A percentile compares a stretch with the other conserved stretches of the same genome.
Conservation (phyloP, 176 grass and related monocot species). For the Rhynchospora tenuis region DNA sequence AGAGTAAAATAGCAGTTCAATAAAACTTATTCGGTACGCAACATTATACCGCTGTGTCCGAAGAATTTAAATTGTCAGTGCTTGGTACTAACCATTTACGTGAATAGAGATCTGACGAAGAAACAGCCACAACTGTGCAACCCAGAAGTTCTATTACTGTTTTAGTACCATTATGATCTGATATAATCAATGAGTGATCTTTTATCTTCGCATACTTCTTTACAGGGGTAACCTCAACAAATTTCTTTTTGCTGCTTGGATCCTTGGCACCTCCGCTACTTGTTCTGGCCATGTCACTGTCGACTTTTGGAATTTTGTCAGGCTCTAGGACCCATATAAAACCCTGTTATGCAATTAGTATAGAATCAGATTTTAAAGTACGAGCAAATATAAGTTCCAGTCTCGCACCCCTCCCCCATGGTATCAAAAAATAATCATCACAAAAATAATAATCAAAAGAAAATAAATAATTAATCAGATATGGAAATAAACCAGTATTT, state of each 20-base stretch:
- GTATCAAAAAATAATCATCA: neutral
- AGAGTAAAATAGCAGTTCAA: neutral
- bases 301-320: slow-evolving; percentile 60
- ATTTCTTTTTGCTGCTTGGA: slow-evolving; percentile 42
- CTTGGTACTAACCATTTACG: slow-evolving; percentile 74
- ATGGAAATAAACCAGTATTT: neutral
- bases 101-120: slow-evolving; percentile 62
- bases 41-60: neutral
- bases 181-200: slow-evolving; percentile 49
- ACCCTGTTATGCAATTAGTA: slow-evolving; percentile 40
- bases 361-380: neutral
- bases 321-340: slow-evolving; percentile 81
- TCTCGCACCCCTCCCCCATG: neutral
- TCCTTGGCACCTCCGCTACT: slow-evolving; percentile 42
- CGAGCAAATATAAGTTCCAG: neutral
- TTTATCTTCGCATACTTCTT: slow-evolving; percentile 73
- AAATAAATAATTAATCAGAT: slow-evolving; percentile 2
- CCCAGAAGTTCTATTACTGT: slow-evolving; percentile 53
- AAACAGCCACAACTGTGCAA: slow-evolving; percentile 65
- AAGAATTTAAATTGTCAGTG: neutral
- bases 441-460: neutral
- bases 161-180: slow-evolving; percentile 45
- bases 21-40: neutral
- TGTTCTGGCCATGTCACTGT: slow-evolving; percentile 33
- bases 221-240: slow-evolving; percentile 70